Conservation (phyloP, 202 grass and related monocot species). For the Brachypodium distachyon region DNA sequence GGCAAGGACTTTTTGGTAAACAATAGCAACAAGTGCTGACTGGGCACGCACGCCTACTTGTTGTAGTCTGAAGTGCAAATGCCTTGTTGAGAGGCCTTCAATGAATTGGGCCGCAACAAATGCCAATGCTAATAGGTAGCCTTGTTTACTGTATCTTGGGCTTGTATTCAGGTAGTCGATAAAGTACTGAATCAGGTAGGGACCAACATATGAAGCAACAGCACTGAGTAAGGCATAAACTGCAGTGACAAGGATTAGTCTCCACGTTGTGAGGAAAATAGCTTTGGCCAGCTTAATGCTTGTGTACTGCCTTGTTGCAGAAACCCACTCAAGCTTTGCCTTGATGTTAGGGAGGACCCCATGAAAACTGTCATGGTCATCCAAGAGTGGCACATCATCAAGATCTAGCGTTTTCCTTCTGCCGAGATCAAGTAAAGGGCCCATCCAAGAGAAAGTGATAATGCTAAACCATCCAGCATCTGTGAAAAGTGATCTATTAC, state of each 20-base stretch:
- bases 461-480: constrained; percentile 39
- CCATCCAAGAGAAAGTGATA: constrained; percentile 59
- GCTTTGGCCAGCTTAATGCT: constrained; percentile 33
- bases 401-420: constrained; percentile 40
- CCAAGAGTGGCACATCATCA: constrained; percentile 42
- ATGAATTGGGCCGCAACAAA: constrained; percentile 38
- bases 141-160: constrained; percentile 8
- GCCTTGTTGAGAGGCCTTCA: constrained; percentile 44
- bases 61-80: constrained; percentile 43
- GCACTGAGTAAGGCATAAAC: constrained; percentile 31
- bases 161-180: constrained; percentile 45
- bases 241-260: constrained; percentile 30
- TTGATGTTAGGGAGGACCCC: constrained; percentile 29
- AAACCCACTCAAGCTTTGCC: background rate
- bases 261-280: constrained; percentile 35
- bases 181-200: constrained; percentile 52
- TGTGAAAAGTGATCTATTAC: constrained; percentile 24
- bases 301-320: background rate
- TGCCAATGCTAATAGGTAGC: constrained; percentile 35
- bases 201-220: constrained; percentile 40
- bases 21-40: constrained; percentile 30
- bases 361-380: constrained; percentile 20
- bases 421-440: constrained; percentile 40
- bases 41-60: constrained; percentile 31
- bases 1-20: constrained; percentile 47